phyloP scores from a whole-genome alignment of 306 rosid species.

The Parietaria judaica region DNA sequence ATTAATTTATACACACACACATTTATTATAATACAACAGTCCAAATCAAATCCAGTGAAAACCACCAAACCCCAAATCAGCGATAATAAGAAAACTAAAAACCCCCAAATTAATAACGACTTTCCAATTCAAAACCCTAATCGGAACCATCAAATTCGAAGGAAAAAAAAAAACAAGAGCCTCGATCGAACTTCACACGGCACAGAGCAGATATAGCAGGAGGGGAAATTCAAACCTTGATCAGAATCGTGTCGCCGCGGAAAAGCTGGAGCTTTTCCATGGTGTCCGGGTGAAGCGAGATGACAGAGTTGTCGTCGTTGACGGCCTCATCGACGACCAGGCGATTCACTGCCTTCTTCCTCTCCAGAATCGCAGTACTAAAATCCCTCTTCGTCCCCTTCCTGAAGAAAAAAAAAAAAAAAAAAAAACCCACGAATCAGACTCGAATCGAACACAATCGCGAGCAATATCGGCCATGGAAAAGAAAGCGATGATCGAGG shows the following conservation, averaged over 20 bases:
- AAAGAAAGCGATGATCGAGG: neutral
- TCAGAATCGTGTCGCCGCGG: conserved; percentile 83
- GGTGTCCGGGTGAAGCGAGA: conserved; percentile 78
- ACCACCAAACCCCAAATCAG: neutral
- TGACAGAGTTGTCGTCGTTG: conserved; percentile 92
- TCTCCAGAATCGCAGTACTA: conserved; percentile 86
- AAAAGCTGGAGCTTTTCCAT: conserved; percentile 93
- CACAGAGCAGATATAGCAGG: no score
- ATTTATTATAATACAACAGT: no score
- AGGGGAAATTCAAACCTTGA: conserved; percentile 43
- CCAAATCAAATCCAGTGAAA: no score
- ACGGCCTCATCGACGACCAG: conserved; percentile 86
- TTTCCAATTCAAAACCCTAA: no score
- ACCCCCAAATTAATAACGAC: neutral
- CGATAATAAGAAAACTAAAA: neutral
- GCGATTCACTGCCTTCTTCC: conserved; percentile 86
- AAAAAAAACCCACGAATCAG: neutral
- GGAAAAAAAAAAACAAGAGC: neutral
- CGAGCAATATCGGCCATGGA: neutral
- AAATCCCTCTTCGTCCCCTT: conserved; percentile 80
- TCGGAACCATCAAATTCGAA: no score
- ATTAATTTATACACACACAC: no score
- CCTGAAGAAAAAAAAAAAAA: conserved; percentile 21
- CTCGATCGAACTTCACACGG: neutral
- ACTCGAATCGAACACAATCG: neutral